phyloP scores from a whole-genome alignment of 345 rosid species.

The Alliaria petiolata region DNA sequence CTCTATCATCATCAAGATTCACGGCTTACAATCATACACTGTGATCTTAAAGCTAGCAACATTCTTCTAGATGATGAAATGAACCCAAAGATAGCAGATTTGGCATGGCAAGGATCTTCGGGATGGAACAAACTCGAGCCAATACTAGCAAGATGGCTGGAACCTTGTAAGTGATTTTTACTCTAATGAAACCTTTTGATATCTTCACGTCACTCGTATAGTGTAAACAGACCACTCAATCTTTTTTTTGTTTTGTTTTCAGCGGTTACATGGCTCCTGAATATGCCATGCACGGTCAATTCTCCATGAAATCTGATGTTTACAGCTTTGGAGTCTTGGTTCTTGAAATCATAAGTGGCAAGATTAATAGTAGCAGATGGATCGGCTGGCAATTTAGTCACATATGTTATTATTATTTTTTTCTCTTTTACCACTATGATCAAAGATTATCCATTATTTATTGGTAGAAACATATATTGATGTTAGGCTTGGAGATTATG shows the following conservation, averaged over 20 bases:
- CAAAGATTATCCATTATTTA: too few species aligned
- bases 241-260: background rate
- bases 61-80: constrained; percentile 17
- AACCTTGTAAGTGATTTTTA: constrained; percentile 9
- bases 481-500: too few species aligned
- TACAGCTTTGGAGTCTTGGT: constrained; percentile 15
- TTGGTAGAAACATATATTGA: too few species aligned
- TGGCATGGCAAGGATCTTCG: constrained; percentile 25
- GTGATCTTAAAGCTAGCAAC: constrained; percentile 22
- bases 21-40: constrained; percentile 19
- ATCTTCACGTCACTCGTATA: too few species aligned
- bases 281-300: constrained; percentile 22
- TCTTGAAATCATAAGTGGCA: constrained; percentile 32
- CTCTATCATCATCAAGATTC: constrained; percentile 27
- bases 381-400: too few species aligned
- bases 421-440: too few species aligned
- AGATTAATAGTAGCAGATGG: too few species aligned
- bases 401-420: too few species aligned
- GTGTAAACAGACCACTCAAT: background rate
- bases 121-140: constrained; percentile 10
- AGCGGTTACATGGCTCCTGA: constrained; percentile 35
- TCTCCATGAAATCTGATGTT: constrained; percentile 23
- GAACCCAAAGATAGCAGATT: constrained; percentile 26
- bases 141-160: constrained; percentile 19
- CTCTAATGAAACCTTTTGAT: background rate